Evolutionary conservation across 2,329 filamentous ascomycete species (phyloP), one percentile per base, ranked within the genome.

Genomic region (Akanthomyces dipterigenus): DNA sequence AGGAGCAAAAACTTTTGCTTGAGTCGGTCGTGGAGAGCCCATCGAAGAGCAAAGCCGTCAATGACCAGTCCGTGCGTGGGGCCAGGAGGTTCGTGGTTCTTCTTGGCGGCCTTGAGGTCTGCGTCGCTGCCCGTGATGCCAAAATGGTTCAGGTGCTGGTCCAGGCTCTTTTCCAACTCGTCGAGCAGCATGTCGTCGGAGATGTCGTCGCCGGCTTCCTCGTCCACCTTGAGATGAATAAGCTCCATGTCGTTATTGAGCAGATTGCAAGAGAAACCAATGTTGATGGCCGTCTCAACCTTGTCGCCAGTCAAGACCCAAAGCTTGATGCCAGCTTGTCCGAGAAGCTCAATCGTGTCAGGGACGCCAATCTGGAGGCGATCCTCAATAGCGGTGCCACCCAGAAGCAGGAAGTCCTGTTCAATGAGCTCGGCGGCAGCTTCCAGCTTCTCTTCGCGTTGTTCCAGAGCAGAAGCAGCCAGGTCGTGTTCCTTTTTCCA

Each of bases 241-340:
- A 99, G 79, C 67, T 99, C 95, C 95, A 99, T 97, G 67, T 96
- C 91, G 74, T 97, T 99, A 76, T 93, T 92, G 60, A 99, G 84
- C 36, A 99, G 82, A 68, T 99, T 99, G 79, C 96, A 99, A 12
- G 96, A 99, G 76, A 98, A 99, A 2, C 95, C 95, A 71, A 99
- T 99, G 77, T 99, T 99, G 85, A 99, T 99, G 62, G 96, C 95
- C 26, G 95, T 99, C 77, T 99, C 95, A 36, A 98, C 93, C 76
- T 98, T 99, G 81, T 99, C 95, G 65, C 96, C 95, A 18, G 95
- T 99, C 65, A 99, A 79, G 59, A 99, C 95, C 95, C 95, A 99
- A 8, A 99, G 84, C 76, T 99, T 99, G 76, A 99, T 97, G 72
- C 96, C 96, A 59, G 95, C 95, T 70, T 92, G 86, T 34, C 89